phyloP scores from a whole-genome alignment of 192 early-diverging fungal species.

The Entomortierella beljakovae region DNA sequence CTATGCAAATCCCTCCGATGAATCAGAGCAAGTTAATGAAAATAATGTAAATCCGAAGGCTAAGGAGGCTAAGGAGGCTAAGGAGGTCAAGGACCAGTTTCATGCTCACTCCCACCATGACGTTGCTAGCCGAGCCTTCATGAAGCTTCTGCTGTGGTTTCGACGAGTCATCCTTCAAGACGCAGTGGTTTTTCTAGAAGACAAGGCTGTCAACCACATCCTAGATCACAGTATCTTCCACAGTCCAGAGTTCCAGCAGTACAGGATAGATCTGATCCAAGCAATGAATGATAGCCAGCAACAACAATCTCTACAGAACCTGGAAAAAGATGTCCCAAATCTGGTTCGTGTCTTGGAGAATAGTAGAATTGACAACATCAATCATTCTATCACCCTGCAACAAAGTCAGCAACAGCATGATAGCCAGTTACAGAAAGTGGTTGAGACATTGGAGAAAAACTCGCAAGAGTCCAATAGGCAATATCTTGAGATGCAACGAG shows the following conservation, averaged over 20 bases:
- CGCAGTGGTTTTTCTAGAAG: not conserved
- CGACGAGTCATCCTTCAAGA: conserved; percentile 6
- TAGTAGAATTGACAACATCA: too few relatives aligned
- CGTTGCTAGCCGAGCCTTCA: not conserved
- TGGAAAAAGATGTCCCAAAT: too few relatives aligned
- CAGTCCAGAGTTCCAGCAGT: not conserved
- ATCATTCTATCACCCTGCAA: not conserved
- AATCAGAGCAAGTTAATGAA: not conserved
- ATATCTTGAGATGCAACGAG: too few relatives aligned
- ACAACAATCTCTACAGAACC: too few relatives aligned
- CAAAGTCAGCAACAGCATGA: not conserved
- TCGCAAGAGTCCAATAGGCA: too few relatives aligned
- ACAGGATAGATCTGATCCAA: not conserved
- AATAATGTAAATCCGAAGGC: not conserved
- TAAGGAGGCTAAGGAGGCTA: not conserved
- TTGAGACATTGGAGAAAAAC: too few relatives aligned
- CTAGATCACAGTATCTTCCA: conserved; percentile 1
- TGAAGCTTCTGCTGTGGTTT: conserved; percentile 6
- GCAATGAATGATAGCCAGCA: conserved; percentile 3
- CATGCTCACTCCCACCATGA: not conserved
- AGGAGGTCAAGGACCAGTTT: too few relatives aligned
- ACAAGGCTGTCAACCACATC: conserved; percentile 2
- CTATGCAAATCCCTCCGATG: not conserved
- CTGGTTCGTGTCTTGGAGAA: too few relatives aligned
- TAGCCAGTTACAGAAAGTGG: not conserved